Conservation (phyloP, 164 flowering plant species). For the Macadamia tetraphylla region DNA sequence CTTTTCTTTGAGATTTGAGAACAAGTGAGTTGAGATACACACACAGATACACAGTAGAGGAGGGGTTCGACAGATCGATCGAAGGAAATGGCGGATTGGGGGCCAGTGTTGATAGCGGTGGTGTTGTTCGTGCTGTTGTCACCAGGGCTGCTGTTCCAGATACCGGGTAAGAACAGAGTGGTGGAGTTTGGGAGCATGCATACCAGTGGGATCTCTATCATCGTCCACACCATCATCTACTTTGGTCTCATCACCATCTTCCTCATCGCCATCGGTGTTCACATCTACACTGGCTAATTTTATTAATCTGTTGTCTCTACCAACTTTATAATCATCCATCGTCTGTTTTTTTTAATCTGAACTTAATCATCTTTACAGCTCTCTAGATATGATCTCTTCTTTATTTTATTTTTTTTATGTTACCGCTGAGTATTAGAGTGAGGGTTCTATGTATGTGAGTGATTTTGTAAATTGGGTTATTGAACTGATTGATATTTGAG, state of each 20-base stretch:
- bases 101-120: conserved; percentile 50
- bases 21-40: too few species aligned
- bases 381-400: neutral
- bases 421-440: too few species aligned
- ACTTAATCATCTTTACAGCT: neutral
- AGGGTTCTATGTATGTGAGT: too few species aligned
- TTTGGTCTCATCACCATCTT: conserved; percentile 43
- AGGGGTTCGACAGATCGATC: too few species aligned
- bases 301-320: neutral
- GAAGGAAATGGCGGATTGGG: conserved; percentile 48
- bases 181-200: conserved; percentile 47
- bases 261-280: conserved; percentile 46
- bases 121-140: conserved; percentile 52
- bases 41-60: too few species aligned
- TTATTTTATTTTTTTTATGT: neutral
- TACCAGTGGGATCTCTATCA: conserved; percentile 42
- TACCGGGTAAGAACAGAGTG: conserved; percentile 32
- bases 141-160: conserved; percentile 51
- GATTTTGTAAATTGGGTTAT: too few species aligned
- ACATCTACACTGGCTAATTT: conserved; percentile 36
- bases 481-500: too few species aligned
- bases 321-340: neutral
- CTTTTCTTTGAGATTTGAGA: too few species aligned
- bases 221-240: conserved; percentile 44
- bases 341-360: neutral